Evolutionary conservation across 345 rosid species (phyloP).

Genomic region (Punica granatum): DNA sequence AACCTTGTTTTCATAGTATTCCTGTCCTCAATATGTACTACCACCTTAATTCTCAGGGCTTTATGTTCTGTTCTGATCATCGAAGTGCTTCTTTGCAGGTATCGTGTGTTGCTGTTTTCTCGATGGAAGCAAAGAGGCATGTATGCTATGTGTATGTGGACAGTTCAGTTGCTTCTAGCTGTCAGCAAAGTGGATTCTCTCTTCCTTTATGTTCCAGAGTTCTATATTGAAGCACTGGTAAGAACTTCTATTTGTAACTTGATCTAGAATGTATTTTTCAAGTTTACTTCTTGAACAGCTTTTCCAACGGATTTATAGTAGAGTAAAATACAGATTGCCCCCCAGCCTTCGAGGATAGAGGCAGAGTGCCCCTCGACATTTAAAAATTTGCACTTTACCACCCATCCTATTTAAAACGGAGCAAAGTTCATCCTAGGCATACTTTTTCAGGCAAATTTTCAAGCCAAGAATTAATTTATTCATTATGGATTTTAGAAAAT

Average conservation of each 20-base stretch:
- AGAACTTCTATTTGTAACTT: conserved; percentile 3
- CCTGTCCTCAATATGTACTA: not conserved
- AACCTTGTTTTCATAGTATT: not conserved
- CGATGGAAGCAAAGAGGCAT: conserved; percentile 99
- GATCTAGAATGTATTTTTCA: not conserved
- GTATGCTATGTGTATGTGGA: conserved; percentile 97
- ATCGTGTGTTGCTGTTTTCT: conserved; percentile 71
- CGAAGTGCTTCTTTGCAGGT: conserved; percentile 37
- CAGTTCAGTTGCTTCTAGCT: conserved; percentile 77
- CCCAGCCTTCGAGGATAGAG: too few relatives aligned
- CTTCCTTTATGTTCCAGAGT: conserved; percentile 80
- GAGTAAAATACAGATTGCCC: too few relatives aligned
- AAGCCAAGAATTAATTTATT: too few relatives aligned
- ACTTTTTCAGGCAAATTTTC: too few relatives aligned
- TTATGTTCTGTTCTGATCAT: not conserved
- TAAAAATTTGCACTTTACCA: too few relatives aligned
- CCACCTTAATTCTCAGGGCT: not conserved
- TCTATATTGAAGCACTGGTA: conserved; percentile 88
- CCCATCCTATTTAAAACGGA: too few relatives aligned
- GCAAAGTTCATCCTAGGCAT: too few relatives aligned
- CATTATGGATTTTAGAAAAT: too few relatives aligned
- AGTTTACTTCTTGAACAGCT: not conserved
- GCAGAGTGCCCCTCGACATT: too few relatives aligned
- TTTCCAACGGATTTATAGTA: not conserved
- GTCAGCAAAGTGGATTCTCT: conserved; percentile 81